Evolutionary conservation across 352 stramenopile species (phyloP).

Genomic region (Pythium biforme): DNA sequence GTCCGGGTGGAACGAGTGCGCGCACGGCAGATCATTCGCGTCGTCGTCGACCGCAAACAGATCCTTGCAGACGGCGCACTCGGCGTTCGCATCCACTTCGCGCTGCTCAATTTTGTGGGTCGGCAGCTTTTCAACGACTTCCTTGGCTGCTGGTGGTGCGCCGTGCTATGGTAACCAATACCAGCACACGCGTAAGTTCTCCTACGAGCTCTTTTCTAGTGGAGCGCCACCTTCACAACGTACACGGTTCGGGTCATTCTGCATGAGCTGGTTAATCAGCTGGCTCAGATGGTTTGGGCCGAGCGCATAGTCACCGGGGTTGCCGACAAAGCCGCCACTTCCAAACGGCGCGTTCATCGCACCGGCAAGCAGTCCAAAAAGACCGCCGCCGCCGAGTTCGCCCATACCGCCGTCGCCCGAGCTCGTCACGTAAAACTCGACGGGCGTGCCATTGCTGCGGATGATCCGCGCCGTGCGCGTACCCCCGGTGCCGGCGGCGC

Average conservation of each 20-base stretch:
- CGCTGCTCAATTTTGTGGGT: slow-evolving; percentile 70
- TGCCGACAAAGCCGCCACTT: slow-evolving; percentile 46
- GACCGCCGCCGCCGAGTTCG: slow-evolving; percentile 21
- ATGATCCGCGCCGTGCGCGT: slow-evolving; percentile 48
- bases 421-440: slow-evolving; percentile 80
- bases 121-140: slow-evolving; percentile 70
- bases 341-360: slow-evolving; percentile 36
- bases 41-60: slow-evolving; percentile 79
- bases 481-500: background rate
- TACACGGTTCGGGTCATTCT: slow-evolving; percentile 86
- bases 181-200: too few relatives aligned
- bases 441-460: slow-evolving; percentile 58
- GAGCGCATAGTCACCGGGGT: slow-evolving; percentile 82
- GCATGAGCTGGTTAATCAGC: slow-evolving; percentile 89
- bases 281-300: slow-evolving; percentile 66
- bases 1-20: slow-evolving; percentile 80
- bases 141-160: slow-evolving; percentile 70
- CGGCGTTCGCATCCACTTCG: slow-evolving; percentile 72
- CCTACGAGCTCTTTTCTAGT: too few relatives aligned
- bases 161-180: slow-evolving; percentile 49
- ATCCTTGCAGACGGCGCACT: slow-evolving; percentile 88
- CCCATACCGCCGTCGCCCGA: slow-evolving; percentile 40
- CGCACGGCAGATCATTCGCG: slow-evolving; percentile 67
- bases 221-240: too few relatives aligned
- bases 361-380: slow-evolving; percentile 52